Base-by-base conservation (phyloP, 2,329 filamentous ascomycete species). In the Neoascochyta sp. region DNA sequence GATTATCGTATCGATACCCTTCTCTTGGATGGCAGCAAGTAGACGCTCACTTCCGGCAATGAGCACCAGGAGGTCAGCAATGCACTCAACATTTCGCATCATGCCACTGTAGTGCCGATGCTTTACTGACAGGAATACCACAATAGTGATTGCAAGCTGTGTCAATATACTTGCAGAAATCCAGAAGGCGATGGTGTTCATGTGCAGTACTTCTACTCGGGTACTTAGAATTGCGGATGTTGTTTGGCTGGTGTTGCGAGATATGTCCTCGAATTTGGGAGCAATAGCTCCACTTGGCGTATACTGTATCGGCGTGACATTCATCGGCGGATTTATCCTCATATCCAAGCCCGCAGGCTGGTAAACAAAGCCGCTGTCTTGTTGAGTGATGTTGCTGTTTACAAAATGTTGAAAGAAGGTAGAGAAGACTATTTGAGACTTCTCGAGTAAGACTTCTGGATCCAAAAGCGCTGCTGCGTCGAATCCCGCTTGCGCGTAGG, bases 331-430 rank as follows among this genome's bases (percentile, higher is more conserved):
- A 7, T n/a, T 16, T 9, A 23, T 15, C 17, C 16, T 22, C 8
- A 22, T 12, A 12, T 29, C 9, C 2, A 10, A 19, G 9, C 24
- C 27, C 7, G 23, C 17, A 6, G 27, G 19, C 11, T 29, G 19
- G 13, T 22, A 21, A 8, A 11, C 19, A 20, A 20, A 22, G 5
- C 27, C 18, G 1, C 19, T 45, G 1, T 37, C 43, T 4, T 36
- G 14, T 5, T 34, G 9, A 11, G 45, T 39, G 10, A 51, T 9
- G 19, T 40, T 39, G 13, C 32, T 48, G 27, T 41, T 44, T 7
- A 44, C 47, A 22, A 36, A 57, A 22, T 60, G 55, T 18, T 62
- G 54, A 29, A 60, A 60, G 34, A 59, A 59, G 0, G 49, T 54
- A 2, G 47, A 32, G 36, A 52, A 59, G 2, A 47, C 49, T 3